Percentiles rank a stretch among this genome's conserved stretches.
Conservation (phyloP, 1,139 yeast genomes). For the Hansenula sp. region DNA sequence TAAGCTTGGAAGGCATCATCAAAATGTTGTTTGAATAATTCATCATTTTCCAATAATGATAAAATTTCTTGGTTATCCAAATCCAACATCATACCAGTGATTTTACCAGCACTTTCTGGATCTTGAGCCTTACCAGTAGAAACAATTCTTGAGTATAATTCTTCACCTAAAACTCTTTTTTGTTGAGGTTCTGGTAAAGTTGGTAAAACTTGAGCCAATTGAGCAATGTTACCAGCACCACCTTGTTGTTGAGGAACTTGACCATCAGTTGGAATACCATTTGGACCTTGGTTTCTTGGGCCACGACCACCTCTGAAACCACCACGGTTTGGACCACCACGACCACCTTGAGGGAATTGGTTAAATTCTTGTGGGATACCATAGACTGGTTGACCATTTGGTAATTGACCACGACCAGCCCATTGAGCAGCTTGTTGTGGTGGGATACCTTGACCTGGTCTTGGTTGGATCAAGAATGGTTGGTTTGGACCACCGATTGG, state of each 20-base stretch:
- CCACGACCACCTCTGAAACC: constrained; percentile 16
- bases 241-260: neutral
- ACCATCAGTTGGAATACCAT: constrained; percentile 14
- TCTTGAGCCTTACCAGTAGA: constrained; percentile 84
- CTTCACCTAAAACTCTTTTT: constrained; percentile 97
- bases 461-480: constrained; percentile 75
- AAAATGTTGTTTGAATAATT: constrained; percentile 85
- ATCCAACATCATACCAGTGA: constrained; percentile 98
- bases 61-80: constrained; percentile 91
- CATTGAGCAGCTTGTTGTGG: constrained; percentile 64
- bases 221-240: constrained; percentile 21
- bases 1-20: constrained; percentile 94
- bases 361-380: constrained; percentile 73
- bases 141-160: constrained; percentile 90
- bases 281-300: constrained; percentile 18
- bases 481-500: constrained; percentile 90
- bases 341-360: constrained; percentile 24
- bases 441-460: constrained; percentile 62
- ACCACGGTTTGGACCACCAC: constrained; percentile 16
- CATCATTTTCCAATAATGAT: constrained; percentile 86
- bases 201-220: constrained; percentile 48
- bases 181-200: constrained; percentile 81
- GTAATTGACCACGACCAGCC: constrained; percentile 57
- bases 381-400: constrained; percentile 82
- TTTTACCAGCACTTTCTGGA: constrained; percentile 96